These are phyloP conservation scores for Dinochytrium kinnereticum DNA, from an alignment of 371 early-diverging fungal species.

Conservation along the genomic window DNA sequence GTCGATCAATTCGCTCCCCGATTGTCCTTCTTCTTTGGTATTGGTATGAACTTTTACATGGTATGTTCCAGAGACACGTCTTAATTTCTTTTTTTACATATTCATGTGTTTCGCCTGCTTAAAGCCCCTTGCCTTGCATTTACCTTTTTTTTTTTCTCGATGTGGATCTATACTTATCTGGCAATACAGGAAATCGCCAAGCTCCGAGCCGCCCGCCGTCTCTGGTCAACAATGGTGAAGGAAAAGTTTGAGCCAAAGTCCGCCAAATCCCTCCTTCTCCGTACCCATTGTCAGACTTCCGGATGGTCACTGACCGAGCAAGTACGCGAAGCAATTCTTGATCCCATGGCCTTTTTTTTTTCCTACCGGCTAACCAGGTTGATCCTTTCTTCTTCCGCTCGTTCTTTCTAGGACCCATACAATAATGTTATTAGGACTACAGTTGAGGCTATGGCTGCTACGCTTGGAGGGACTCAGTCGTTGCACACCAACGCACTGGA, in stretches of 20 bases:
- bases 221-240: slow-evolving; percentile 82
- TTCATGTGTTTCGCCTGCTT: too few relatives aligned
- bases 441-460: slow-evolving; percentile 88
- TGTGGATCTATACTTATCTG: not conserved
- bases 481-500: slow-evolving; percentile 86
- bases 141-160: not conserved
- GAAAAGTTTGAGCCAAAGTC: slow-evolving; percentile 77
- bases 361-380: too few relatives aligned
- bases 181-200: slow-evolving; percentile 74
- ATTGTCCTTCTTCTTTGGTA: slow-evolving; percentile 88
- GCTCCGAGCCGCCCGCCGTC: slow-evolving; percentile 80
- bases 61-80: too few relatives aligned
- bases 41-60: slow-evolving; percentile 94
- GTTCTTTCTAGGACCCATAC: slow-evolving; percentile 80
- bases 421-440: slow-evolving; percentile 88
- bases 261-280: slow-evolving; percentile 73
- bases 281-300: slow-evolving; percentile 88
- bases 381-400: too few relatives aligned
- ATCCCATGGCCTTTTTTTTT: not conserved
- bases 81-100: slow-evolving; percentile 34
- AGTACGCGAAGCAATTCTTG: slow-evolving; percentile 34
- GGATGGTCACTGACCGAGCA: slow-evolving; percentile 91
- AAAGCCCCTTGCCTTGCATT: not conserved
- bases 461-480: slow-evolving; percentile 86
- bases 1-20: slow-evolving; percentile 87